Evolutionary conservation across 306 rosid genomes (phyloP).

Genomic region (Dryas drummondii): DNA sequence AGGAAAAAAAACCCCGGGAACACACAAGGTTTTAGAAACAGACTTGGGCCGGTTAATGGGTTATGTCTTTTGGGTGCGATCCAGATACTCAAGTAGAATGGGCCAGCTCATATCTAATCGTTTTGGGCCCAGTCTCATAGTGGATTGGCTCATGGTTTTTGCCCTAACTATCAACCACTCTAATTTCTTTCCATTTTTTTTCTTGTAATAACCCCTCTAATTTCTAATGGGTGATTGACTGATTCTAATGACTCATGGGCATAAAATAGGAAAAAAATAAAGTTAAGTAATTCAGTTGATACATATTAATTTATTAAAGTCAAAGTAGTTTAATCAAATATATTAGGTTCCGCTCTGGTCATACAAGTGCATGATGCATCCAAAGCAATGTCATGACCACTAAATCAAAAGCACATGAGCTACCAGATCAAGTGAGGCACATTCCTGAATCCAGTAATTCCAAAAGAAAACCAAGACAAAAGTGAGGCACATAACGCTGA

Average conservation of each 20-base stretch:
- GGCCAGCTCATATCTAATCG: neutral
- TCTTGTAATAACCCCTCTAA: too few relatives aligned
- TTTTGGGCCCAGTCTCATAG: too few relatives aligned
- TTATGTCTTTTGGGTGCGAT: neutral
- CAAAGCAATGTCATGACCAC: neutral
- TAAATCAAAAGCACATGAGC: constrained; percentile 1
- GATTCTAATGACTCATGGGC: too few relatives aligned
- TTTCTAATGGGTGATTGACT: too few relatives aligned
- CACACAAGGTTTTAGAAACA: neutral
- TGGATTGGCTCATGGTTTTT: too few relatives aligned
- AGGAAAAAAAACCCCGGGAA: neutral
- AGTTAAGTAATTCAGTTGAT: too few relatives aligned
- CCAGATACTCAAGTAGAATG: neutral
- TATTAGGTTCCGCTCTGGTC: neutral
- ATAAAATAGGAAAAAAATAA: too few relatives aligned
- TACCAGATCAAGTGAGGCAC: constrained; percentile 13
- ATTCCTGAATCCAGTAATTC: constrained; percentile 15
- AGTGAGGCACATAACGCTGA: neutral
- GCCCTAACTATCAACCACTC: too few relatives aligned
- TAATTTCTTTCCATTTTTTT: too few relatives aligned
- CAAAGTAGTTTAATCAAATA: too few relatives aligned
- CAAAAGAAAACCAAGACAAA: neutral
- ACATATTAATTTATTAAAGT: too few relatives aligned
- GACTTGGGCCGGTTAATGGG: neutral
- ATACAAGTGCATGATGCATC: neutral